These are phyloP conservation scores for Mortierella sp. DNA, from an alignment of 371 early-diverging fungal species.

Conservation along the genomic window DNA sequence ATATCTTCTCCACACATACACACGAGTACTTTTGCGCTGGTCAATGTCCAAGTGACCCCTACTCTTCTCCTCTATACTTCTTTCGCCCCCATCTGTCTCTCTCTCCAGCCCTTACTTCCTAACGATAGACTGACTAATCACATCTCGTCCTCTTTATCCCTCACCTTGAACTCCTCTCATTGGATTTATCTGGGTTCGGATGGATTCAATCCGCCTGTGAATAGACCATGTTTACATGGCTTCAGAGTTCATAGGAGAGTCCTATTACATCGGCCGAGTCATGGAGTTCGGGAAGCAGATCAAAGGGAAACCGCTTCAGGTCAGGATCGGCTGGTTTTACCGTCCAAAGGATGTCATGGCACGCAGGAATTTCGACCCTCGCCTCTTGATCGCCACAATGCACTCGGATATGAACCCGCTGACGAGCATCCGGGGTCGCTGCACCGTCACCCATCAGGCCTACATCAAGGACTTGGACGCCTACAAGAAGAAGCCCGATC, in stretches of 20 bases:
- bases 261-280: conserved; percentile 86
- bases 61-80: neutral
- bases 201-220: neutral
- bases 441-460: conserved; percentile 76
- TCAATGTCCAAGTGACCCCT: neutral
- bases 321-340: conserved; percentile 86
- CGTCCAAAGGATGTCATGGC: conserved; percentile 83
- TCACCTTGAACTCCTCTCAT: neutral
- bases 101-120: neutral
- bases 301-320: conserved; percentile 66
- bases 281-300: conserved; percentile 80
- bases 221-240: conserved; percentile 86
- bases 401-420: conserved; percentile 90
- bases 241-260: conserved; percentile 81
- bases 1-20: neutral
- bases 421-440: conserved; percentile 84
- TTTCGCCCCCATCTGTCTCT: too few relatives aligned
- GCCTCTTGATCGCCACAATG: conserved; percentile 89
- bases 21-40: neutral
- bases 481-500: conserved; percentile 71
- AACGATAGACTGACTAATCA: neutral
- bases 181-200: neutral
- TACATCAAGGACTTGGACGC: conserved; percentile 75
- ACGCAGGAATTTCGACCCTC: conserved; percentile 77
- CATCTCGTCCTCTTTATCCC: neutral